phyloP scores from a whole-genome alignment of 495 filamentous ascomycete genomes.

The Pseudotulostoma volvatum region DNA sequence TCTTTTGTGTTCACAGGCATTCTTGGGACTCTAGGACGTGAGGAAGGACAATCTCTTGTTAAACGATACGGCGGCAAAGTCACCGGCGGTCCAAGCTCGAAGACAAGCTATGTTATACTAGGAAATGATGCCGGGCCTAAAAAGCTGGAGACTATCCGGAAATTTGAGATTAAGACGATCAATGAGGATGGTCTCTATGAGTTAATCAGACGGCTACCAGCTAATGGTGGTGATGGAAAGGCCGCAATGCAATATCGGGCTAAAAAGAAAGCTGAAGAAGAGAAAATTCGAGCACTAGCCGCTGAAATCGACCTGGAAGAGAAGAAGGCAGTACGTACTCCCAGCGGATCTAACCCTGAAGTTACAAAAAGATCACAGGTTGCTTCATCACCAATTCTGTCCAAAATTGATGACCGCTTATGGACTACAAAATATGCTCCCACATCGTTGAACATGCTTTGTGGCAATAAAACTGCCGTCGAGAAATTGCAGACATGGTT shows the following conservation, averaged over 20 bases:
- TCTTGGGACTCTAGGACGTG: constrained; percentile 57
- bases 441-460: constrained; percentile 66
- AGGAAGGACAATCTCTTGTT: constrained; percentile 74
- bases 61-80: constrained; percentile 90
- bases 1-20: constrained; percentile 95
- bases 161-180: constrained; percentile 70
- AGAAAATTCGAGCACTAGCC: constrained; percentile 59
- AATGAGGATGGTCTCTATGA: constrained; percentile 84
- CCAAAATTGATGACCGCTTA: constrained; percentile 45
- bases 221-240: constrained; percentile 70
- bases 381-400: constrained; percentile 9
- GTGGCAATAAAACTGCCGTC: constrained; percentile 82
- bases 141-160: constrained; percentile 76
- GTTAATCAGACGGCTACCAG: constrained; percentile 67
- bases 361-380: constrained; percentile 7
- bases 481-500: constrained; percentile 85
- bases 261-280: constrained; percentile 66
- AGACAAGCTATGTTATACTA: constrained; percentile 85
- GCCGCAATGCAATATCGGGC: constrained; percentile 70
- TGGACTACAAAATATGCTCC: constrained; percentile 98
- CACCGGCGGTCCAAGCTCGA: constrained; percentile 67
- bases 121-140: constrained; percentile 83
- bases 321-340: constrained; percentile 11
- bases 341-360: constrained; percentile 30
- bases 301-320: constrained; percentile 61